Conservation (phyloP, 805 yeast species). For the Candida silvatica region DNA sequence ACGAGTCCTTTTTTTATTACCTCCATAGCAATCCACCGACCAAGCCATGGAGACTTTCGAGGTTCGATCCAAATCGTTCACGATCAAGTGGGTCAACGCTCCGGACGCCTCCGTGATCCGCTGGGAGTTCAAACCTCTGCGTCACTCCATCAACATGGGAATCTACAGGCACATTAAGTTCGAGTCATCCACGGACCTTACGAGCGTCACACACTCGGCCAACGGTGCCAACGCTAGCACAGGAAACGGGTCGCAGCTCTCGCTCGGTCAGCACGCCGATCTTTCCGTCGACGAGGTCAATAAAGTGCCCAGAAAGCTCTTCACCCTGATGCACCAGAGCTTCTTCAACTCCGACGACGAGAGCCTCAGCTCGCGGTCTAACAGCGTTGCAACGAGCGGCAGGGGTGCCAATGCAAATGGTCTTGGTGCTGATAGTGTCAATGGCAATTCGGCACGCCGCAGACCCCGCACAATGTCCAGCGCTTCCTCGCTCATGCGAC, state of each 20-base stretch:
- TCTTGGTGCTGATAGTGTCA: too few relatives aligned
- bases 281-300: constrained; percentile 22
- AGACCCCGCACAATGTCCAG: background rate
- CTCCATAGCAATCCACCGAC: too few relatives aligned
- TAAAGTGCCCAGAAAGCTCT: constrained; percentile 22
- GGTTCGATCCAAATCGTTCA: constrained; percentile 80
- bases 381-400: background rate
- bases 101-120: constrained; percentile 56
- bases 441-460: too few relatives aligned
- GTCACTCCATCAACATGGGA: constrained; percentile 41
- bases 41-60: constrained; percentile 95
- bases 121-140: constrained; percentile 79
- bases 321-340: constrained; percentile 9
- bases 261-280: constrained; percentile 8
- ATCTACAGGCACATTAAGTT: constrained; percentile 22
- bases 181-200: constrained; percentile 6
- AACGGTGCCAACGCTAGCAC: background rate
- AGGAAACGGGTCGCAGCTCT: background rate
- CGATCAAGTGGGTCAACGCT: constrained; percentile 85
- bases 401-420: background rate
- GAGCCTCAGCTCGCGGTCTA: background rate
- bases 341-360: constrained; percentile 1
- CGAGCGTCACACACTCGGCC: background rate
- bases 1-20: too few relatives aligned
- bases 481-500: too few relatives aligned